Conservation (phyloP, 495 filamentous ascomycete species). For the Usnea hakonensis region DNA sequence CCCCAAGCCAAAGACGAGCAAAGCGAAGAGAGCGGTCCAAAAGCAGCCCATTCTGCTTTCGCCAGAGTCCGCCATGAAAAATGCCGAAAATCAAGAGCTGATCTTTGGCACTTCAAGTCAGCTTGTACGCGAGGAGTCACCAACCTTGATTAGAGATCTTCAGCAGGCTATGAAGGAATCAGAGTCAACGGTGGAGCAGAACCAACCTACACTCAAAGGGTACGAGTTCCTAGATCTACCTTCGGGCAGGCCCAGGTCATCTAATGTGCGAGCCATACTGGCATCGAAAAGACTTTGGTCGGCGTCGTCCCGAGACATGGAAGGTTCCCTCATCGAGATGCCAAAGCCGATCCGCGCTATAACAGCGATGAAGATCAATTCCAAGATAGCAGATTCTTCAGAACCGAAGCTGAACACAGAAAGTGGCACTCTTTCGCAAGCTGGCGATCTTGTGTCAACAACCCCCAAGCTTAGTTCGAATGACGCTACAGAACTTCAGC, state of each 20-base stretch:
- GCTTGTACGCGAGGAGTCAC: conserved; percentile 67
- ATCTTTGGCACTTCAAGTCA: conserved; percentile 93
- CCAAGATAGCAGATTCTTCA: neutral
- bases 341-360: conserved; percentile 17
- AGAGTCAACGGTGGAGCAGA: conserved; percentile 21
- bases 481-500: neutral
- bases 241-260: conserved; percentile 1
- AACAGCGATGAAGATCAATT: neutral
- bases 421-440: neutral
- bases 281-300: conserved; percentile 52
- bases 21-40: conserved; percentile 31
- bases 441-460: neutral
- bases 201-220: neutral
- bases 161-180: conserved; percentile 65
- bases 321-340: conserved; percentile 52
- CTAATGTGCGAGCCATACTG: conserved; percentile 26
- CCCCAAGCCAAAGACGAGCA: conserved; percentile 30
- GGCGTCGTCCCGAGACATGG: conserved; percentile 55
- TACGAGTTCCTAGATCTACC: neutral
- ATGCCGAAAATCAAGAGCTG: conserved; percentile 67
- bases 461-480: conserved; percentile 1
- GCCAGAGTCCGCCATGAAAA: conserved; percentile 60
- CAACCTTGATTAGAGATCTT: conserved; percentile 56
- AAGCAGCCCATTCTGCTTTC: conserved; percentile 56
- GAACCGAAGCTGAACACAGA: neutral